Conservation (phyloP, 73 alveolate species). For the Paramecium sonneborni region DNA sequence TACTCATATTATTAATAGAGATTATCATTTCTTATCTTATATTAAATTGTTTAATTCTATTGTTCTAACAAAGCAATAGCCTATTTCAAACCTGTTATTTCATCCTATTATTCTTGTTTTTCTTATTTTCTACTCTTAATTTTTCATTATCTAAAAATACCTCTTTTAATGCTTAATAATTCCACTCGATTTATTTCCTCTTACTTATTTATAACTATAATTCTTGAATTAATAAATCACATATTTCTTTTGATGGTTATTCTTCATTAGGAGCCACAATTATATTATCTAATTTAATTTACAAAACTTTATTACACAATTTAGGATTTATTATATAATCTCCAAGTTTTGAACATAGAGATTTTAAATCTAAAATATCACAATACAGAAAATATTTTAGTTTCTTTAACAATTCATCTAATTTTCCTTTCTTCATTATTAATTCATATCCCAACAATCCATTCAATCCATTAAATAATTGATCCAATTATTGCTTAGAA, state of each 20-base stretch:
- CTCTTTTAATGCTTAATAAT: not conserved
- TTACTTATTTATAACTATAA: not conserved
- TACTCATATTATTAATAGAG: not conserved
- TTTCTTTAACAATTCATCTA: not conserved
- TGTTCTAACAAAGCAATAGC: not conserved
- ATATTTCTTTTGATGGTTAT: not conserved
- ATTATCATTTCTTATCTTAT: not conserved
- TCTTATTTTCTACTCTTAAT: not conserved
- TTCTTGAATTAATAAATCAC: not conserved
- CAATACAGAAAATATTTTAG: not conserved
- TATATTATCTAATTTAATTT: not conserved
- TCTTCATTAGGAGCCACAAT: not conserved
- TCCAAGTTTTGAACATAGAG: not conserved
- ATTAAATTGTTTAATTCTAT: not conserved
- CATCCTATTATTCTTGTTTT: not conserved
- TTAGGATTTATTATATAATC: constrained; percentile 14
- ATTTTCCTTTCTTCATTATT: constrained; percentile 25
- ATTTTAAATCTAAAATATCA: not conserved
- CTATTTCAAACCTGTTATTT: not conserved
- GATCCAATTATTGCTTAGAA: not conserved
- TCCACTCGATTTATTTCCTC: not conserved
- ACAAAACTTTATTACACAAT: not conserved
- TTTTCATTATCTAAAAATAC: constrained; percentile 2
- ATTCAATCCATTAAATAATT: not conserved
- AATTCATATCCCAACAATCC: constrained; percentile 1